phyloP scores from a whole-genome alignment of 441 rosid species.

The Viola pubescens region DNA sequence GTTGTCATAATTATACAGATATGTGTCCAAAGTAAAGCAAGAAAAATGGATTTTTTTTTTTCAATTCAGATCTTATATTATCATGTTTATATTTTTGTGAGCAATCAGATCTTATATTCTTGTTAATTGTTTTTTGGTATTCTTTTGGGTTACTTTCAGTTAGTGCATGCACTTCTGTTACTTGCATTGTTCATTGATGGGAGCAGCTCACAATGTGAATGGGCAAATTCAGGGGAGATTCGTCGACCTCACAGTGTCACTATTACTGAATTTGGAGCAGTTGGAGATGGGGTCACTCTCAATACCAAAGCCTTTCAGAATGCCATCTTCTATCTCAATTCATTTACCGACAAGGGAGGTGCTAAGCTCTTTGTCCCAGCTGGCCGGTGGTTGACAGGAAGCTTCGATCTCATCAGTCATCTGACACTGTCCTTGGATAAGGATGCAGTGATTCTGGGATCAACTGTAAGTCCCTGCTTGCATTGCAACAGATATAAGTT shows the following conservation, averaged over 20 bases:
- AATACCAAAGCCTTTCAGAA: conserved; percentile 98
- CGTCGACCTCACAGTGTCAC: conserved; percentile 83
- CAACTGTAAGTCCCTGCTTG: conserved; percentile 44
- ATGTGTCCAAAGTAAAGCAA: too few relatives aligned
- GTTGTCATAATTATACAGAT: too few relatives aligned
- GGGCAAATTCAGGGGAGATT: conserved; percentile 29
- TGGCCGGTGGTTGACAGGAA: conserved; percentile 95
- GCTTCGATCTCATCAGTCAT: conserved; percentile 92
- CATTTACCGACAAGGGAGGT: conserved; percentile 92
- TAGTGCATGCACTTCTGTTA: conserved; percentile 62
- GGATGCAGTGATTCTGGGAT: conserved; percentile 88
- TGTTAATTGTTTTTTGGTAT: conserved; percentile 10
- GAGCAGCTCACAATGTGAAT: conserved; percentile 51
- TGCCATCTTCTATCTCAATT: conserved; percentile 93
- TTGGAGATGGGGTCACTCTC: conserved; percentile 91
- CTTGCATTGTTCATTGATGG: conserved; percentile 40
- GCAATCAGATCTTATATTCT: conserved; percentile 13
- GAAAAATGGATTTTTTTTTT: too few relatives aligned
- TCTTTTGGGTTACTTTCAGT: conserved; percentile 38
- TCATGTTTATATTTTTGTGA: too few relatives aligned
- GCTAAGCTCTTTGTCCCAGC: conserved; percentile 96
- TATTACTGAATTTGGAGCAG: conserved; percentile 91
- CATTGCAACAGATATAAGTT: conserved; percentile 5
- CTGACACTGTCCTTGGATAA: conserved; percentile 84
- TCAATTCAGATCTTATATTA: too few relatives aligned